Percentiles rank a stretch among this genome's conserved stretches.
Conservation (phyloP, 73 alveolate species). For the Tetrahymena thermophila region DNA sequence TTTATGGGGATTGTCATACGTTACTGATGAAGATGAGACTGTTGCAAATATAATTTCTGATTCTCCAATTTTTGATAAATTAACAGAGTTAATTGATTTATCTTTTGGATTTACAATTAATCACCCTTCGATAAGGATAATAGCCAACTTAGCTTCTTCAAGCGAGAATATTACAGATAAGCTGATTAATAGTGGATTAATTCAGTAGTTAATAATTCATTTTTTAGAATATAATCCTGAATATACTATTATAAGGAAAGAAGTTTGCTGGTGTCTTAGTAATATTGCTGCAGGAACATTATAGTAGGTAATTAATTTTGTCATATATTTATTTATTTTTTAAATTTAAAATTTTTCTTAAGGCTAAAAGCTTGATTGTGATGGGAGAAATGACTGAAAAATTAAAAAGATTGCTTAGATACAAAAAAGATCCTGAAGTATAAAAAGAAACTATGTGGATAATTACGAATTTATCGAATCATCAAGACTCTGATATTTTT, state of each 20-base stretch:
- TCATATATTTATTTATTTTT: background rate
- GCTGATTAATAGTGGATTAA: background rate
- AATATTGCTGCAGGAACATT: background rate
- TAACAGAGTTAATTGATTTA: background rate
- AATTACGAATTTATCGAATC: background rate
- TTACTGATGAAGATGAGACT: background rate
- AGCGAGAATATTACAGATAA: background rate
- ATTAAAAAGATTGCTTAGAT: background rate
- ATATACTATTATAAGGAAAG: background rate
- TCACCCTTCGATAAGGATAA: background rate
- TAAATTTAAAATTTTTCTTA: background rate
- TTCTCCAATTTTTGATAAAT: background rate
- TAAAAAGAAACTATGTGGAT: background rate
- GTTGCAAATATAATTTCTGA: background rate
- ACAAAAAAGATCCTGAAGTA: background rate
- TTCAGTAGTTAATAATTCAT: background rate
- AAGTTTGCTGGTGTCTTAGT: background rate
- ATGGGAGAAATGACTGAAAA: background rate
- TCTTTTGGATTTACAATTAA: background rate
- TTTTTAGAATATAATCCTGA: background rate
- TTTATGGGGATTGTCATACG: background rate
- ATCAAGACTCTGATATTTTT: background rate
- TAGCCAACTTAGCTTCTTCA: background rate
- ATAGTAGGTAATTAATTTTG: background rate
- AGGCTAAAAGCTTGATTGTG: background rate